phyloP scores from a whole-genome alignment of 495 filamentous ascomycete species.

The Gamarada debralockiae region DNA sequence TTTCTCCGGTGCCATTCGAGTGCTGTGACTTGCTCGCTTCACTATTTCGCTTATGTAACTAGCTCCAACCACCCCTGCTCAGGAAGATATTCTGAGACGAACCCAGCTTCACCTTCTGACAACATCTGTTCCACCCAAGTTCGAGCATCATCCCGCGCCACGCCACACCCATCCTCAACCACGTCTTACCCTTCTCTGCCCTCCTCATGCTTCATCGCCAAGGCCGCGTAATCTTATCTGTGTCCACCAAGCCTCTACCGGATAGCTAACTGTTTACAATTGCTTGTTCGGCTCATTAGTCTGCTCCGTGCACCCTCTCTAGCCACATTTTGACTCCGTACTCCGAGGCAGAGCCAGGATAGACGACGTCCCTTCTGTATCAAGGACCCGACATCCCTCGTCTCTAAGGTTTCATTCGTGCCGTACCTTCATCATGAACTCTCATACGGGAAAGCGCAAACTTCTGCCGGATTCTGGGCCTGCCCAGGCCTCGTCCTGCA shows the following conservation, averaged over 20 bases:
- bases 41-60: background rate
- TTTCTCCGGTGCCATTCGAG: too few relatives aligned
- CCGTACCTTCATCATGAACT: too few relatives aligned
- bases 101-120: background rate
- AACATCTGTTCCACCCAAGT: background rate
- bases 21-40: constrained; percentile 1
- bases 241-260: background rate
- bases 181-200: background rate
- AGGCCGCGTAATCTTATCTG: constrained; percentile 5
- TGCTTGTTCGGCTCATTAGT: background rate
- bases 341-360: background rate
- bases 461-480: background rate
- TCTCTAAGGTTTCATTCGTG: constrained; percentile 18
- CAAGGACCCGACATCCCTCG: constrained; percentile 2
- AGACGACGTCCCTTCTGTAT: constrained; percentile 13
- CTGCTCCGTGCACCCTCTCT: background rate
- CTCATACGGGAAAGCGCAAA: constrained; percentile 15
- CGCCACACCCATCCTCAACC: too few relatives aligned
- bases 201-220: constrained; percentile 5
- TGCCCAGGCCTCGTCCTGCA: constrained; percentile 7
- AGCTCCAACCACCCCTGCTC: background rate
- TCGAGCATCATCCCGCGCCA: background rate
- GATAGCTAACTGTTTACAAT: background rate
- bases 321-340: background rate
- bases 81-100: background rate